Evolutionary conservation across 148 eudicot species (phyloP).

Genomic region (Diospyros kaki): DNA sequence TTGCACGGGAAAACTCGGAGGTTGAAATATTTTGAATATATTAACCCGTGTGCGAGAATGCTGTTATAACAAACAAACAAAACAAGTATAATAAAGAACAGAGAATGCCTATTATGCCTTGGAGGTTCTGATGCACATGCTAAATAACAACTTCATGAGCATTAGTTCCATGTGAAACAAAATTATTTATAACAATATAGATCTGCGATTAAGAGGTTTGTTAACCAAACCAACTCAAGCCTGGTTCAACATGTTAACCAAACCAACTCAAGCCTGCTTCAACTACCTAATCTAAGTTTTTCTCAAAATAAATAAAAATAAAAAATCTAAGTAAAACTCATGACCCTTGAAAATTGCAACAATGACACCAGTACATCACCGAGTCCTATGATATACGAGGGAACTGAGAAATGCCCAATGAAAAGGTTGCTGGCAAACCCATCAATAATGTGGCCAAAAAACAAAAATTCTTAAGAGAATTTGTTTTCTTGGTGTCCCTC

Average conservation of each 20-base stretch:
- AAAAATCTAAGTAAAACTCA: too few relatives aligned
- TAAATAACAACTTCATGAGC: background rate
- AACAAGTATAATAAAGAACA: background rate
- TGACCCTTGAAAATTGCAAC: too few relatives aligned
- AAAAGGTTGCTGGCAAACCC: too few relatives aligned
- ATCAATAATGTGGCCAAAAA: too few relatives aligned
- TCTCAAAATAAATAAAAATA: too few relatives aligned
- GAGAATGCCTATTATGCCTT: background rate
- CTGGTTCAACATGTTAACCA: too few relatives aligned
- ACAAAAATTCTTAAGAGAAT: too few relatives aligned
- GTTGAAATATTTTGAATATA: background rate
- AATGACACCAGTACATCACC: background rate
- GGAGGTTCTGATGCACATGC: background rate
- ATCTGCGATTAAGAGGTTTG: too few relatives aligned
- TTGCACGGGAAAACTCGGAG: background rate
- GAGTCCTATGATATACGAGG: background rate
- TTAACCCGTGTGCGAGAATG: background rate
- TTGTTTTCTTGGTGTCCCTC: too few relatives aligned
- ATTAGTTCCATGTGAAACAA: background rate
- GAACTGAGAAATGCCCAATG: background rate
- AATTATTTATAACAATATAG: background rate
- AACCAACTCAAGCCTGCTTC: too few relatives aligned
- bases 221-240: too few relatives aligned
- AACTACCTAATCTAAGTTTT: too few relatives aligned
- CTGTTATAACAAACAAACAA: background rate